Conservation (phyloP, 257 asterid species). For the Solanum tarijense region DNA sequence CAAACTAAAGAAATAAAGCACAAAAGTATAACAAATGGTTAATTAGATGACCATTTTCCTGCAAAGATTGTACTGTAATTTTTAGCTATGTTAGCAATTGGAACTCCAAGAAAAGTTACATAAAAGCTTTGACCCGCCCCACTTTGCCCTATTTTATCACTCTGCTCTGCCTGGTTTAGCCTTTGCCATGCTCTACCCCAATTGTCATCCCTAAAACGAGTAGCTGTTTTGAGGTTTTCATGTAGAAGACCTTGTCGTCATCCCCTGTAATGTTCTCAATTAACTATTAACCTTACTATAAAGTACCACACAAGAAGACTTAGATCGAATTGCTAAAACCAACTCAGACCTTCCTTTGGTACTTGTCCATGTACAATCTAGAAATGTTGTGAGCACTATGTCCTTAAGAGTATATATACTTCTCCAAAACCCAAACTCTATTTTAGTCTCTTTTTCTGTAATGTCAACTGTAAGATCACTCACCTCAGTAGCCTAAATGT, state of each 20-base stretch:
- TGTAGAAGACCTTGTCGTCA: not conserved
- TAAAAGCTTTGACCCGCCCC: not conserved
- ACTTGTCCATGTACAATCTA: not conserved
- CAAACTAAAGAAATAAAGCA: not conserved
- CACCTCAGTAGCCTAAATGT: not conserved
- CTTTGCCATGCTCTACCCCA: not conserved
- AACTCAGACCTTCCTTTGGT: not conserved
- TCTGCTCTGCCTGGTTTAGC: not conserved
- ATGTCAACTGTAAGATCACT: not conserved
- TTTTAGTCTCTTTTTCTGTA: not conserved
- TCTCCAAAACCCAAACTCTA: not conserved
- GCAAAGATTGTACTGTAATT: not conserved
- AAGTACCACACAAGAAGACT: not conserved
- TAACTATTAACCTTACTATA: not conserved
- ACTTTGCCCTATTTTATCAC: not conserved
- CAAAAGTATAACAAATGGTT: not conserved
- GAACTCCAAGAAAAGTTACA: not conserved
- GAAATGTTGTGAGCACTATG: not conserved
- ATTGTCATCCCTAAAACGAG: no score
- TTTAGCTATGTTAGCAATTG: not conserved
- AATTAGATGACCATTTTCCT: not conserved
- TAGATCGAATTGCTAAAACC: no score
- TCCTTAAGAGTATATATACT: not conserved
- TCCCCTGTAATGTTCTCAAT: not conserved
- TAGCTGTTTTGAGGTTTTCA: not conserved